Evolutionary conservation across 176 grass and related monocot species (phyloP).

Genomic region (Aegilops longissima): DNA sequence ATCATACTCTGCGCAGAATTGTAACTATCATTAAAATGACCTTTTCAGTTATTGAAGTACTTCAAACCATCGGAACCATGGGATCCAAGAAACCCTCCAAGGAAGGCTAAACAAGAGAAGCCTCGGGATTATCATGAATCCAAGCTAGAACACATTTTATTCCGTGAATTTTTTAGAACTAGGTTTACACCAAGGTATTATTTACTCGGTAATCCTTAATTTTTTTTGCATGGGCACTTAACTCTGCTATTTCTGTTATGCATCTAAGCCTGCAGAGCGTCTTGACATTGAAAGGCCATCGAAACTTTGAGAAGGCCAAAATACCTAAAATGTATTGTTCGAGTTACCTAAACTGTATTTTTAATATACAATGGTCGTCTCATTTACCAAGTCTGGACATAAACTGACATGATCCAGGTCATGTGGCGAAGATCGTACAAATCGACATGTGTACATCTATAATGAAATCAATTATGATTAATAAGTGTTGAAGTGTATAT

Average conservation of each 20-base stretch:
- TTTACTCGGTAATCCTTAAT: not conserved
- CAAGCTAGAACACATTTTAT: slow-evolving; percentile 19
- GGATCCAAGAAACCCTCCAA: slow-evolving; percentile 4
- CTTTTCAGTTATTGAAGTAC: slow-evolving; percentile 55
- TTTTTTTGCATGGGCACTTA: not conserved
- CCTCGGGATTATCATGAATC: slow-evolving; percentile 13
- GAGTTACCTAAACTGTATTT: not conserved
- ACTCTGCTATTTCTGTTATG: not conserved
- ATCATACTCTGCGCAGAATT: not conserved
- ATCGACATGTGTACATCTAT: not conserved
- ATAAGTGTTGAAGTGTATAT: not conserved
- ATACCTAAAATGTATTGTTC: not conserved
- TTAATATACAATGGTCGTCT: not conserved
- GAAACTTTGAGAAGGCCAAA: not conserved
- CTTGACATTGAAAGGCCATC: not conserved
- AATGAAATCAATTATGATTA: not conserved
- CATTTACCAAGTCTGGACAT: not conserved
- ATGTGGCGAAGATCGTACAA: not conserved
- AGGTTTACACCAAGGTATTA: slow-evolving; percentile 68
- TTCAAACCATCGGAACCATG: slow-evolving; percentile 50
- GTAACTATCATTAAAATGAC: not conserved
- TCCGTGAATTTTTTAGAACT: slow-evolving; percentile 43
- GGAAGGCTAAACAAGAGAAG: not conserved
- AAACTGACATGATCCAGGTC: not conserved
- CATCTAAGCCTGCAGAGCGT: not conserved